Conservation (phyloP, 1,139 yeast species). For the Geotrichum europaeum region DNA sequence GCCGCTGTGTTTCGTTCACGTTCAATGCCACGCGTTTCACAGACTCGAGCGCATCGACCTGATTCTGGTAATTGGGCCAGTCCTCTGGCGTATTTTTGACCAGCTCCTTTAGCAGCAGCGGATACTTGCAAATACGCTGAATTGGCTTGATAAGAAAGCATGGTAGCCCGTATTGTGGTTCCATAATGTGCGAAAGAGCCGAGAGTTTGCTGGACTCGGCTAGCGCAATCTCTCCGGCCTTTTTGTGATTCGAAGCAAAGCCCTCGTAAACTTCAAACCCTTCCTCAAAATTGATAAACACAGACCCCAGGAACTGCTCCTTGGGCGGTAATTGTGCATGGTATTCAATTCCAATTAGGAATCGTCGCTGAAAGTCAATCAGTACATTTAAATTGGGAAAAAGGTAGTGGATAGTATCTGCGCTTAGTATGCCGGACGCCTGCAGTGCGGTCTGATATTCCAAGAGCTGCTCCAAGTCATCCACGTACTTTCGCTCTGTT, state of each 20-base stretch:
- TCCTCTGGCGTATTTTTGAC: constrained; percentile 53
- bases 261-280: constrained; percentile 88
- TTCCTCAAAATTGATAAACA: constrained; percentile 68
- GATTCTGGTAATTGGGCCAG: constrained; percentile 60
- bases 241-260: constrained; percentile 73
- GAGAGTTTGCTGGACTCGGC: constrained; percentile 54
- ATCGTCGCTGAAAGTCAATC: constrained; percentile 86
- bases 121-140: constrained; percentile 90
- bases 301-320: constrained; percentile 80
- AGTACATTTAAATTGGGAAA: constrained; percentile 85
- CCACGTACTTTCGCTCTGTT: constrained; percentile 88
- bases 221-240: constrained; percentile 75
- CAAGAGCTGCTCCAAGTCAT: constrained; percentile 71
- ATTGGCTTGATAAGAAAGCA: constrained; percentile 87
- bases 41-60: constrained; percentile 62
- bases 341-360: constrained; percentile 81
- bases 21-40: constrained; percentile 70
- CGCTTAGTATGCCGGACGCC: constrained; percentile 59
- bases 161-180: constrained; percentile 83
- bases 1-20: constrained; percentile 90
- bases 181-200: constrained; percentile 57
- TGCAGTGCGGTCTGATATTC: constrained; percentile 63
- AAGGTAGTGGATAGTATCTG: constrained; percentile 71
- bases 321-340: constrained; percentile 69
- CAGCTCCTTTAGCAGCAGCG: constrained; percentile 69